Percentiles rank a stretch among this genome's conserved stretches.
Evolutionary conservation across 2,329 filamentous ascomycete species (phyloP).

Genomic region (Aspergillus pseudotamarii): DNA sequence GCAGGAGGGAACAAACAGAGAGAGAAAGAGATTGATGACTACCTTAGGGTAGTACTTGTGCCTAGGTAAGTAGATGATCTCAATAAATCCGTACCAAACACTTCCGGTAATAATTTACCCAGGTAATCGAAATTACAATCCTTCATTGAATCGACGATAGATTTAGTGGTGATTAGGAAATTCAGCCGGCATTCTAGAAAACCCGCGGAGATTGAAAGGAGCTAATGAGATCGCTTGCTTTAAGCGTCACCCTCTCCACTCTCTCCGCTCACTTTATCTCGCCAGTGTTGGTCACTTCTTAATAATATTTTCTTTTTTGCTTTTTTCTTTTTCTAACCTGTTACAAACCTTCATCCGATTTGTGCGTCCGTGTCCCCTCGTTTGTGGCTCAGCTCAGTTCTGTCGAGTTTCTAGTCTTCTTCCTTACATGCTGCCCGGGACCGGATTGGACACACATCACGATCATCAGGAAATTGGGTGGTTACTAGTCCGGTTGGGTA

Average conservation of each 20-base stretch:
- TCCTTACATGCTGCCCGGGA: slow-evolving; percentile 14
- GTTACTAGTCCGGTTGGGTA: neutral
- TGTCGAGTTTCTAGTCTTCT: slow-evolving; percentile 15
- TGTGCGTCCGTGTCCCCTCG: neutral
- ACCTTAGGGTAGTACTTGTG: neutral
- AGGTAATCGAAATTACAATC: slow-evolving; percentile 2
- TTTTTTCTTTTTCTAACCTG: neutral
- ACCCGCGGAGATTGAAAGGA: slow-evolving; percentile 13
- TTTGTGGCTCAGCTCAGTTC: slow-evolving; percentile 9
- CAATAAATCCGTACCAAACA: neutral
- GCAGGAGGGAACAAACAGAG: neutral
- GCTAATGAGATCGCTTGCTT: slow-evolving; percentile 19
- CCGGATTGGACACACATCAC: neutral
- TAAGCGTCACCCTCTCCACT: slow-evolving; percentile 19
- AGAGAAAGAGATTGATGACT: neutral
- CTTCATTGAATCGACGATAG: neutral
- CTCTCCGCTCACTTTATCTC: slow-evolving; percentile 18
- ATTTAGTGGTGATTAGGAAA: slow-evolving; percentile 5
- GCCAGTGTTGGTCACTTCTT: neutral
- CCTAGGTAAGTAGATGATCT: neutral
- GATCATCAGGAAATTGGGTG: slow-evolving; percentile 1
- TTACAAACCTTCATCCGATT: neutral
- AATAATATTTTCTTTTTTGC: neutral
- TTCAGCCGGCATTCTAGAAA: slow-evolving; percentile 21
- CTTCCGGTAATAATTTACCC: neutral